Conservation (phyloP, 306 rosid species). For the Ormosia semicastrata region DNA sequence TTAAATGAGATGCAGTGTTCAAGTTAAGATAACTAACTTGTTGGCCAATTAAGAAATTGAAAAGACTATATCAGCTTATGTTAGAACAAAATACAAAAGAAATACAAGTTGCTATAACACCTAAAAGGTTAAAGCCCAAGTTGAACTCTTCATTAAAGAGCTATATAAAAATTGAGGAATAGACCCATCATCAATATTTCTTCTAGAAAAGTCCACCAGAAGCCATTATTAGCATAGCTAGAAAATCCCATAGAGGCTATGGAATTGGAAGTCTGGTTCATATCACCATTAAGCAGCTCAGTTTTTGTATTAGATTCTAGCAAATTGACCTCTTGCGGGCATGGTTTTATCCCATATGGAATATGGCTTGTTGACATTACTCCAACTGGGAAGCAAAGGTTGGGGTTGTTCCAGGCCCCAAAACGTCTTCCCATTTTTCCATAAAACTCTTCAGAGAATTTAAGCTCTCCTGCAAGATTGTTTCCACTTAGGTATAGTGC, state of each 20-base stretch:
- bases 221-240: constrained; percentile 28
- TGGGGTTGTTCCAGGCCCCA: constrained; percentile 82
- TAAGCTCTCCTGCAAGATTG: constrained; percentile 67
- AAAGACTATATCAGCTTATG: constrained; percentile 30
- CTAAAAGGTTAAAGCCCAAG: constrained; percentile 29
- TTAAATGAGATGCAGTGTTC: background rate
- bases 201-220: constrained; percentile 44
- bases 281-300: constrained; percentile 20
- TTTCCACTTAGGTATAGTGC: constrained; percentile 81
- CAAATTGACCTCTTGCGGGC: constrained; percentile 52
- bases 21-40: constrained; percentile 7
- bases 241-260: constrained; percentile 51
- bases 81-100: constrained; percentile 12
- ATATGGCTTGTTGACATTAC: constrained; percentile 39
- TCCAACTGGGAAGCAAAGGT: constrained; percentile 64
- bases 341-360: constrained; percentile 81
- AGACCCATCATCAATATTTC: constrained; percentile 37
- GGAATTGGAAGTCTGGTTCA: constrained; percentile 33
- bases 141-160: constrained; percentile 11
- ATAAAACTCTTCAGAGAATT: constrained; percentile 62
- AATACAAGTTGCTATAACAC: constrained; percentile 32
- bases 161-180: constrained; percentile 23
- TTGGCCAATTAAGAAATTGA: constrained; percentile 15
- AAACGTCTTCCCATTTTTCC: constrained; percentile 79
- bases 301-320: constrained; percentile 33